Conservation (phyloP, 129 eudicot species). For the Flaveria ramosissima region DNA sequence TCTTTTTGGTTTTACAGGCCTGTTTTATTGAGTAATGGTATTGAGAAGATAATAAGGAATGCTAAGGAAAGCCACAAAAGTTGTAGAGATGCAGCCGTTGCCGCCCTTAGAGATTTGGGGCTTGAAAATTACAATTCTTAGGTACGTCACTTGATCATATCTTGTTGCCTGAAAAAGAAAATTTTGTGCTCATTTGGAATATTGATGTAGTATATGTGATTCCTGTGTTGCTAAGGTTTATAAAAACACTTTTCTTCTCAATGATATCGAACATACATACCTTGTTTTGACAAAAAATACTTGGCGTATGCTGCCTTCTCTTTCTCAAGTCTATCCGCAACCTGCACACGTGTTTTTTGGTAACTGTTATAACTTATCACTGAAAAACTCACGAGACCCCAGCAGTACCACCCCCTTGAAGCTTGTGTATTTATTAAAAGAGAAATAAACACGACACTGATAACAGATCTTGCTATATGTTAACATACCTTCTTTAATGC, state of each 20-base stretch:
- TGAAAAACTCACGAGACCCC: too few relatives aligned
- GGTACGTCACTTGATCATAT: neutral
- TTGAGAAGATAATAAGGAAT: slow-evolving; percentile 72
- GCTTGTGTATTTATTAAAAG: neutral
- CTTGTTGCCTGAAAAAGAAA: slow-evolving; percentile 9
- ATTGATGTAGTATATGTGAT: slow-evolving; percentile 5
- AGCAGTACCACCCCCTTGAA: too few relatives aligned
- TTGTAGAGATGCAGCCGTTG: slow-evolving; percentile 84
- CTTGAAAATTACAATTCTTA: slow-evolving; percentile 79
- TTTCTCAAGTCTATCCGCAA: slow-evolving; percentile 65
- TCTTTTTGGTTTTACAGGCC: slow-evolving; percentile 43
- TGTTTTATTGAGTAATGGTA: slow-evolving; percentile 70
- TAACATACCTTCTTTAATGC: slow-evolving; percentile 60
- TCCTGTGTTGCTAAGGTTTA: slow-evolving; percentile 11
- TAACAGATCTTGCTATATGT: neutral
- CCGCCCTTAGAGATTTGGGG: slow-evolving; percentile 91
- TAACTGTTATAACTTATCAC: too few relatives aligned
- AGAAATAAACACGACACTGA: neutral
- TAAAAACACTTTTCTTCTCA: neutral
- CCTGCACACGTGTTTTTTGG: slow-evolving; percentile 22
- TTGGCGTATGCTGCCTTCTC: slow-evolving; percentile 69
- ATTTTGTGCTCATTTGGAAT: neutral
- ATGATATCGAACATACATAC: slow-evolving; percentile 14
- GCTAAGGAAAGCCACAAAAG: slow-evolving; percentile 72
- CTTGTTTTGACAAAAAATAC: slow-evolving; percentile 40